Percentiles rank a stretch among this genome's conserved stretches.
These are phyloP conservation scores for Aspergillus udagawae DNA, from an alignment of 2,329 filamentous ascomycete species.

Conservation along the genomic window DNA sequence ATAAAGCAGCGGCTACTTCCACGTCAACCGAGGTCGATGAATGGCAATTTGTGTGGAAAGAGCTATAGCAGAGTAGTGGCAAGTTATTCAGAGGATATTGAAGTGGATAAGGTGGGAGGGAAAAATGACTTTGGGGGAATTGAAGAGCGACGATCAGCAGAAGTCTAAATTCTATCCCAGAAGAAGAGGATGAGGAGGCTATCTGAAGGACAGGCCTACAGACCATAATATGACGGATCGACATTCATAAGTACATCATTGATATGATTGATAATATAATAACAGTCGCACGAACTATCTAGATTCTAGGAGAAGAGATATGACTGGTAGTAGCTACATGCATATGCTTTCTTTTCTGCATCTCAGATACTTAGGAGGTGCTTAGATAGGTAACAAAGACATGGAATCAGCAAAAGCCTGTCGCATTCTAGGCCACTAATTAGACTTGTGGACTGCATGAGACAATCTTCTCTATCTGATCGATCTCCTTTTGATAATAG, in stretches of 20 bases:
- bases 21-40: background rate
- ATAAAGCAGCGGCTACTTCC: conserved; percentile 2
- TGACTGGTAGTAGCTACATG: background rate
- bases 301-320: background rate
- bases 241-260: background rate
- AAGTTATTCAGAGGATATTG: background rate
- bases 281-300: background rate
- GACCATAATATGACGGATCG: background rate
- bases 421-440: background rate
- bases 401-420: background rate
- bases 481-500: background rate
- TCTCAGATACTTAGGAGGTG: no score
- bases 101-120: background rate
- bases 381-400: background rate
- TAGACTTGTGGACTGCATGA: background rate
- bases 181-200: background rate
- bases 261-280: background rate
- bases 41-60: background rate
- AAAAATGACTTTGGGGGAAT: background rate
- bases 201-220: background rate
- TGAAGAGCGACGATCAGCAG: background rate
- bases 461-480: background rate
- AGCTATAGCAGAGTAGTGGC: background rate
- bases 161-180: background rate
- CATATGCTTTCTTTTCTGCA: no score